phyloP scores from a whole-genome alignment of 2,329 filamentous ascomycete species.

The Penicillium thymicola region DNA sequence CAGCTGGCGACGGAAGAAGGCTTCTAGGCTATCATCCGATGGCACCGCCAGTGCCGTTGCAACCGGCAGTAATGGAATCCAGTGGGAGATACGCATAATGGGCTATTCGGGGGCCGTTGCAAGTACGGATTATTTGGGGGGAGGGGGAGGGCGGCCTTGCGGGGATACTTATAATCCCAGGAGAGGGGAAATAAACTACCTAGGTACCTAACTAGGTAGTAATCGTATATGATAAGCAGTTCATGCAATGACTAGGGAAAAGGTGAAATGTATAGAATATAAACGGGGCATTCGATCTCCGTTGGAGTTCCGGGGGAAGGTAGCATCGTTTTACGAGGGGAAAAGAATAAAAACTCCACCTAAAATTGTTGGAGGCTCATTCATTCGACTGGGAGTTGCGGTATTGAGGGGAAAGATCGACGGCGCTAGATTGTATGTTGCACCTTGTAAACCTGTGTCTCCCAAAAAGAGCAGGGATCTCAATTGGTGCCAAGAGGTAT shows the following conservation, averaged over 20 bases:
- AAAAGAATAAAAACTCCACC: background rate
- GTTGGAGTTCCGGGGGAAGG: background rate
- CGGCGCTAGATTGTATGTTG: background rate
- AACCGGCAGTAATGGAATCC: constrained; percentile 21
- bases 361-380: background rate
- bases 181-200: background rate
- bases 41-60: constrained; percentile 18
- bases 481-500: background rate
- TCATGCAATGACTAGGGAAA: background rate
- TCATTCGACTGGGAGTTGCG: background rate
- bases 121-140: background rate
- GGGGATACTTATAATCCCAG: background rate
- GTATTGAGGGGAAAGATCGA: background rate
- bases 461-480: too few relatives aligned
- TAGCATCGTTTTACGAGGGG: background rate
- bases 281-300: background rate
- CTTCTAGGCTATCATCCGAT: background rate
- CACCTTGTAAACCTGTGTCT: background rate
- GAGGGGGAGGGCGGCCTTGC: background rate
- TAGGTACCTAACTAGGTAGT: too few relatives aligned
- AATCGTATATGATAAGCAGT: background rate
- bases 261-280: background rate
- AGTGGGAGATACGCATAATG: constrained; percentile 23
- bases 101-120: background rate
- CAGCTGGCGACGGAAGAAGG: constrained; percentile 30